These are phyloP conservation scores for Fusarium sp. DNA, from an alignment of 2,329 filamentous ascomycete genomes.

Conservation along the genomic window DNA sequence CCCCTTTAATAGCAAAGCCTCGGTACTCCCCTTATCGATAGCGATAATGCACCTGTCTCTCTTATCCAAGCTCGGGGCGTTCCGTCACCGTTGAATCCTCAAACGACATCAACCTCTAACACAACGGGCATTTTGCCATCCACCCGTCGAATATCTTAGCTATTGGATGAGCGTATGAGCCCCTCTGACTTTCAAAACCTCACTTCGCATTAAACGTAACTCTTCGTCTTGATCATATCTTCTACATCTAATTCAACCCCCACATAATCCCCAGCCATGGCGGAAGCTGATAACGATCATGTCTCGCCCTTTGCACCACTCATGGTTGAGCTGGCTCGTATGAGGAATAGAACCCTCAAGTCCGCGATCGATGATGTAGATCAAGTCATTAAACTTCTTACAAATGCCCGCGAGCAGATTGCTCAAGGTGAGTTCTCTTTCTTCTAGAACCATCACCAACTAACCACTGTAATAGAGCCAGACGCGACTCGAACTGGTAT, in stretches of 20 bases:
- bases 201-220: neutral
- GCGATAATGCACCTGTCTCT: conserved; percentile 1
- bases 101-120: conserved; percentile 36
- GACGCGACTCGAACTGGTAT: conserved; percentile 72
- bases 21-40: conserved; percentile 41
- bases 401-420: conserved; percentile 78
- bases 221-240: neutral
- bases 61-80: conserved; percentile 29
- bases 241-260: neutral
- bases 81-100: conserved; percentile 29
- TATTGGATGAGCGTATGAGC: neutral
- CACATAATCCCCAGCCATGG: conserved; percentile 43
- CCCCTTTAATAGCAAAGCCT: conserved; percentile 39
- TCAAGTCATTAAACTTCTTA: conserved; percentile 81
- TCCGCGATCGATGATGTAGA: conserved; percentile 84
- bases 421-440: conserved; percentile 66
- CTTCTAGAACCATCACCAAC: neutral
- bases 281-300: conserved; percentile 51
- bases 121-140: conserved; percentile 19
- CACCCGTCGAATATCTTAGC: conserved; percentile 4
- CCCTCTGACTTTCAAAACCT: neutral
- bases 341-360: conserved; percentile 75
- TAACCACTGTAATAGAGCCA: conserved; percentile 45
- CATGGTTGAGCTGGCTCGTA: conserved; percentile 78
- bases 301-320: conserved; percentile 65